Percentiles rank a stretch among this genome's conserved stretches.
Evolutionary conservation across 768 basidiomycete species (phyloP).

Genomic region (Naganishia antarctica): DNA sequence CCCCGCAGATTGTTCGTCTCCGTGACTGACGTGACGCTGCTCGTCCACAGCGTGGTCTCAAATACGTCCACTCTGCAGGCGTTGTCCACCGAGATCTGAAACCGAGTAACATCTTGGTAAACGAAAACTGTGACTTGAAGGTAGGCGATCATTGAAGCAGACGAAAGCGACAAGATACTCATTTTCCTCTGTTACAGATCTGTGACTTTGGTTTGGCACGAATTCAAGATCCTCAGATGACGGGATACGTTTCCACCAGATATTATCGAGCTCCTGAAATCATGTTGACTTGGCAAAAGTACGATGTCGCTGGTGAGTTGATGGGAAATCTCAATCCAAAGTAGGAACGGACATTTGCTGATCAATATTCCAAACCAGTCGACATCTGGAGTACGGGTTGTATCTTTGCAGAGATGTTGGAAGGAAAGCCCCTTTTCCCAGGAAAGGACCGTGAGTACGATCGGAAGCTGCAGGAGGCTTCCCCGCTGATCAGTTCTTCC

Average conservation of each 20-base stretch:
- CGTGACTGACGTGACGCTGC: conserved; percentile 20
- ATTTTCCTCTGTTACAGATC: conserved; percentile 57
- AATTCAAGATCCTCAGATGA: conserved; percentile 99
- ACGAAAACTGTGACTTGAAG: conserved; percentile 99
- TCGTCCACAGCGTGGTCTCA: conserved; percentile 73
- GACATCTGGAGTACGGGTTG: conserved; percentile 99
- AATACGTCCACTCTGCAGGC: conserved; percentile 98
- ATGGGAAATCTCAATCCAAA: not conserved
- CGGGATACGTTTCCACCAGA: conserved; percentile 96
- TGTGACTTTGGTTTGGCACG: conserved; percentile 98
- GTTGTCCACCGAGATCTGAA: conserved; percentile 98
- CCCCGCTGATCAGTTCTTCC: not conserved
- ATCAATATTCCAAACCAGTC: conserved; percentile 52
- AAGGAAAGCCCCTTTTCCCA: conserved; percentile 96
- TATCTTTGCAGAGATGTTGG: conserved; percentile 99
- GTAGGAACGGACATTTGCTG: not conserved
- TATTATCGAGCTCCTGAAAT: conserved; percentile 99
- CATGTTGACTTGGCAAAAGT: conserved; percentile 99
- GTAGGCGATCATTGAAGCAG: conserved; percentile 51
- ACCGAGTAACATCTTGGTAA: conserved; percentile 98
- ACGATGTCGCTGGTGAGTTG: conserved; percentile 73
- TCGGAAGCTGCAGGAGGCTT: not conserved
- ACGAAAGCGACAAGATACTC: not conserved
- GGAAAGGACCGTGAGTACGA: conserved; percentile 90
- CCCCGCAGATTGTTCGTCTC: not conserved